phyloP scores from a whole-genome alignment of 139 green algal species.

The Ostreobium quekettii region DNA sequence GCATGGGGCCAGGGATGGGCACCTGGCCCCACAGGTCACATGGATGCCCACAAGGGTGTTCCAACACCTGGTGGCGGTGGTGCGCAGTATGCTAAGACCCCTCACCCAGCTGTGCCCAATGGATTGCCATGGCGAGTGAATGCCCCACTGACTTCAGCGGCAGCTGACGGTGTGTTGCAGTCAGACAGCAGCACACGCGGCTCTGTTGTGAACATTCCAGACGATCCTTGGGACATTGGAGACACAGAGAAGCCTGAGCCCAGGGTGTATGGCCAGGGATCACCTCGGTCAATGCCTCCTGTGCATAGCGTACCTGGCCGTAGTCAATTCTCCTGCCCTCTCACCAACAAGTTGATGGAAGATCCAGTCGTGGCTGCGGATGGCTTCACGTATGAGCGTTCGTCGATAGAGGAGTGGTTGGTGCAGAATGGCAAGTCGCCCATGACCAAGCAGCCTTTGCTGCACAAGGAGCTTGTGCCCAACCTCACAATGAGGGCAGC shows the following conservation, averaged over 20 bases:
- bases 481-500: not conserved
- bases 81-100: not conserved
- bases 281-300: not conserved
- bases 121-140: not conserved
- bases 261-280: too few relatives aligned
- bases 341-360: constrained; percentile 29
- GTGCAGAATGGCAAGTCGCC: not conserved
- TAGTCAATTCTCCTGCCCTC: constrained; percentile 30
- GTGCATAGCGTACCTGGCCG: too few relatives aligned
- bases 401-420: constrained; percentile 30
- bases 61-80: not conserved
- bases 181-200: too few relatives aligned
- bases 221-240: constrained; percentile 16
- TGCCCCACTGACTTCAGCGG: not conserved
- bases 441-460: not conserved
- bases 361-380: constrained; percentile 40
- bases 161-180: not conserved
- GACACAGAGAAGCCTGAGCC: not conserved
- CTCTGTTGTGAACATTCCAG: too few relatives aligned
- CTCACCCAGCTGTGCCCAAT: not conserved
- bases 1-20: not conserved
- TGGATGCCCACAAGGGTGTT: not conserved
- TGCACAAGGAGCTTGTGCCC: not conserved
- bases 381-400: constrained; percentile 39
- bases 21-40: not conserved